Conservation (phyloP, 2,329 filamentous ascomycete species). For the Tolypocladium tropicale region DNA sequence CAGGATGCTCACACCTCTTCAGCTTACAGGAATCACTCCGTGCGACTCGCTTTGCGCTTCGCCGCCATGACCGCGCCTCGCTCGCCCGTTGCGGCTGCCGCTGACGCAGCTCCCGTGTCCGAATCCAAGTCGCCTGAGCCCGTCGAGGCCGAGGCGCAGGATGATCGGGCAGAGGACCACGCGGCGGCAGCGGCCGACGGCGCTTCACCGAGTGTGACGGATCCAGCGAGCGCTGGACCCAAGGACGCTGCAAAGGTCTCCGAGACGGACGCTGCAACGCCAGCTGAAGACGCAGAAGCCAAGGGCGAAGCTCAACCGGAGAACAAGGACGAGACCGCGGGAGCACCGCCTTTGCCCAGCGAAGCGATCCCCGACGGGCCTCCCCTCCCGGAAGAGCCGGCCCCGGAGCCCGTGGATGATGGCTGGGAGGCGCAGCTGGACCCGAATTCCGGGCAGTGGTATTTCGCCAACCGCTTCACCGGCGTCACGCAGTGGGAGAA, state of each 20-base stretch:
- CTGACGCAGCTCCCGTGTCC: conserved; percentile 5
- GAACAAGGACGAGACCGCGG: conserved; percentile 2
- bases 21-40: neutral
- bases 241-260: neutral
- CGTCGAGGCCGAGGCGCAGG: conserved; percentile 4
- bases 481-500: conserved; percentile 75
- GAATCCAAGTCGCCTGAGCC: conserved; percentile 5
- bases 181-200: conserved; percentile 3
- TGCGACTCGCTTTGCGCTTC: neutral
- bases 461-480: conserved; percentile 78
- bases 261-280: neutral
- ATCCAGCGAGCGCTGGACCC: neutral
- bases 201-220: neutral
- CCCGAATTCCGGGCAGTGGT: conserved; percentile 54
- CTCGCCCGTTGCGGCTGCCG: conserved; percentile 4
- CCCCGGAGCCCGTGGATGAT: conserved; percentile 49
- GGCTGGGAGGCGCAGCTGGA: conserved; percentile 83
- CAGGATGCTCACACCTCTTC: conserved; percentile 24
- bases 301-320: conserved; percentile 1
- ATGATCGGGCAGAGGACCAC: conserved; percentile 5
- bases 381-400: conserved; percentile 31
- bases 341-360: conserved; percentile 25
- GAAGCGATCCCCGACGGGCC: conserved; percentile 21
- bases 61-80: conserved; percentile 3
- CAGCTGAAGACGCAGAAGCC: neutral